These are phyloP conservation scores for Solanum pinnatisectum DNA, from an alignment of 257 asterid genomes.

Conservation along the genomic window DNA sequence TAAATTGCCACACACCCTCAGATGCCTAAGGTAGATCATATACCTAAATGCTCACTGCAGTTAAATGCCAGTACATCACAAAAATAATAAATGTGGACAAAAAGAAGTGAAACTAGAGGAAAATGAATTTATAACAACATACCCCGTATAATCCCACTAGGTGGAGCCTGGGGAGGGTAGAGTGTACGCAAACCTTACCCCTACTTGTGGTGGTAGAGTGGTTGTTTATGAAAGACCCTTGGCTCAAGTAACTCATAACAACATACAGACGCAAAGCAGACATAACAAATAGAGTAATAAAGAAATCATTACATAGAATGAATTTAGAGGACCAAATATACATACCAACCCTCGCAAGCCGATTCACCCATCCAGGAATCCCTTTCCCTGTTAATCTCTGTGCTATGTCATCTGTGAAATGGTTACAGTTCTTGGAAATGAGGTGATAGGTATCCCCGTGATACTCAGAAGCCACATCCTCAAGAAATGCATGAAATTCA, in stretches of 20 bases:
- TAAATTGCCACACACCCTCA: neutral
- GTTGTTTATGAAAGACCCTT: neutral
- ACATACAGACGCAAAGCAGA: neutral
- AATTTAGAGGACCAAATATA: neutral
- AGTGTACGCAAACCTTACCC: neutral
- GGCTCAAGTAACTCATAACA: neutral
- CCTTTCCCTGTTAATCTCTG: conserved; percentile 30
- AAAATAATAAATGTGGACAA: neutral
- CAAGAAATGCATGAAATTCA: conserved; percentile 35
- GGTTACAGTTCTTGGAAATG: conserved; percentile 43
- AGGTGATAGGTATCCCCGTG: conserved; percentile 49
- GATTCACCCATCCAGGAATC: conserved; percentile 50
- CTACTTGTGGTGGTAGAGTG: neutral
- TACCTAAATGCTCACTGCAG: neutral
- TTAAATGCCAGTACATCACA: neutral
- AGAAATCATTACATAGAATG: neutral
- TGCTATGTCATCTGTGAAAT: conserved; percentile 41
- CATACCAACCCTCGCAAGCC: conserved; percentile 24
- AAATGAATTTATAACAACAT: neutral
- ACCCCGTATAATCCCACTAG: neutral
- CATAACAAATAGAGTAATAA: neutral
- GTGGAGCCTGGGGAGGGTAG: neutral
- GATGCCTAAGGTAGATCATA: neutral
- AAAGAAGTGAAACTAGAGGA: neutral
- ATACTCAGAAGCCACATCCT: conserved; percentile 40